Evolutionary conservation across 2,329 filamentous ascomycete species (phyloP), one percentile per base, ranked within the genome.

Genomic region (Juglanconis oblonga): DNA sequence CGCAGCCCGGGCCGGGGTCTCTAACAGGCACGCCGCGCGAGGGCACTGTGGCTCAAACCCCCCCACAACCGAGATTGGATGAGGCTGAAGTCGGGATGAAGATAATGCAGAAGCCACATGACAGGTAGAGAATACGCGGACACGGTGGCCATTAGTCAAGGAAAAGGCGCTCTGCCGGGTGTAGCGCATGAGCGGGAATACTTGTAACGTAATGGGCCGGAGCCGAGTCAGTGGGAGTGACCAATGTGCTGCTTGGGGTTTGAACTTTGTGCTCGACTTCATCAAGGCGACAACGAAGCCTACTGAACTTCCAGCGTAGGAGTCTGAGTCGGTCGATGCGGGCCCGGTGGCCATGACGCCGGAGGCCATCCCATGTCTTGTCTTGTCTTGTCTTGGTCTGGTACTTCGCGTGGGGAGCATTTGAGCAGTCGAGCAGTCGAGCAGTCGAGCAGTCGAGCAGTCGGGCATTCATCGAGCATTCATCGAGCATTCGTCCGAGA

Each of bases 161-260:
- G 73, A 77, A 79, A 77, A 72, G 67, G 69, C 64, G 56, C 62
- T 51, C 31, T 62, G 61, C 57, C 64, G 64, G 62, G 62, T 62
- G 66, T 64, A 65, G 69, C 71, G 70, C 71, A 69, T 68, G 63
- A 67, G 69, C 64, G 65, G 65, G 70, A 73, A 73, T 74, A 74
- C 70, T 66, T 76, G 68, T 80, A 77, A 81, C 78, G 79, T 81
- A 81, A 81, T 79, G 70, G 72, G 66, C 71, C 70, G 67, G 69
- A 64, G 69, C 67, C 70, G 70, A 73, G 71, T 71, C 72, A 72
- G 62, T 42, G 38, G 33, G 49, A 42, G 59, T 36, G 44, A 56
- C 62, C 62, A 64, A 64, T 64, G 57, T 59, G 55, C 42, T 55
- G 56, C 53, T 40, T 31, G 49, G 44, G 35, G 57, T 61, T 64